Evolutionary conservation across 2,329 filamentous ascomycete species (phyloP).

Genomic region (Orbilia blumenaviensis): DNA sequence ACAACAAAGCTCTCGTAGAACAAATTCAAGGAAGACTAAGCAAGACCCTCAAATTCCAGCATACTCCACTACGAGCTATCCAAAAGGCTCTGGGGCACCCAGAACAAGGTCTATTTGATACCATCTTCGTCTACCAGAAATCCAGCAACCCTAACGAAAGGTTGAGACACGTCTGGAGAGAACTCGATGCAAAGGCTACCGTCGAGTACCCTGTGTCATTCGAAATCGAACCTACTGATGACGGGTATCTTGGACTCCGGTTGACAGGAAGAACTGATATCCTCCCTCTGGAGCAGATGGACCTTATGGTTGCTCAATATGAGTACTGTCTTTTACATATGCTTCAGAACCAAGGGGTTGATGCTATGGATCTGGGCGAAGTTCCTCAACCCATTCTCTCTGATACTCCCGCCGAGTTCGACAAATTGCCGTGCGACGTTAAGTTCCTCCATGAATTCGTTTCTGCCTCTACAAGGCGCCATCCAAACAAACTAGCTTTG

Average conservation of each 20-base stretch:
- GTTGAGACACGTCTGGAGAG: slow-evolving; percentile 66
- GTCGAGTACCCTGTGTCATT: slow-evolving; percentile 79
- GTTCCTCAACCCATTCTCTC: slow-evolving; percentile 67
- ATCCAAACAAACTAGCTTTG: slow-evolving; percentile 73
- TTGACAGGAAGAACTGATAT: slow-evolving; percentile 73
- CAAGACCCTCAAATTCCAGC: slow-evolving; percentile 74
- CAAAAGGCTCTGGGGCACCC: slow-evolving; percentile 75
- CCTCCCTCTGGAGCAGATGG: slow-evolving; percentile 74
- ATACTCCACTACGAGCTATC: slow-evolving; percentile 74
- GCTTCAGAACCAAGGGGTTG: slow-evolving; percentile 64
- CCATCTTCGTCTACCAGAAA: slow-evolving; percentile 84
- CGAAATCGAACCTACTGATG: slow-evolving; percentile 72
- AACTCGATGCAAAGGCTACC: slow-evolving; percentile 72
- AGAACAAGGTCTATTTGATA: slow-evolving; percentile 78
- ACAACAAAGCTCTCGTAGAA: slow-evolving; percentile 69
- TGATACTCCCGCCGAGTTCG: slow-evolving; percentile 70
- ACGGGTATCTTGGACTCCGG: slow-evolving; percentile 68
- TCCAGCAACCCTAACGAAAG: slow-evolving; percentile 58
- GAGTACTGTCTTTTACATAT: slow-evolving; percentile 72
- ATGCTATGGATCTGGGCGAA: slow-evolving; percentile 61
- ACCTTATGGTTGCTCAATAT: slow-evolving; percentile 74
- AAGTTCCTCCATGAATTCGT: slow-evolving; percentile 80
- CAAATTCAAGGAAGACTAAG: slow-evolving; percentile 74
- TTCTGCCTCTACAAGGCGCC: slow-evolving; percentile 68
- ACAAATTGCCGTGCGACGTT: slow-evolving; percentile 68